A percentile compares a stretch with the other conserved stretches of the same genome.
These are phyloP conservation scores for Paecilomyces dactylethromorphus DNA, from an alignment of 2,329 filamentous ascomycete species.

Conservation along the genomic window DNA sequence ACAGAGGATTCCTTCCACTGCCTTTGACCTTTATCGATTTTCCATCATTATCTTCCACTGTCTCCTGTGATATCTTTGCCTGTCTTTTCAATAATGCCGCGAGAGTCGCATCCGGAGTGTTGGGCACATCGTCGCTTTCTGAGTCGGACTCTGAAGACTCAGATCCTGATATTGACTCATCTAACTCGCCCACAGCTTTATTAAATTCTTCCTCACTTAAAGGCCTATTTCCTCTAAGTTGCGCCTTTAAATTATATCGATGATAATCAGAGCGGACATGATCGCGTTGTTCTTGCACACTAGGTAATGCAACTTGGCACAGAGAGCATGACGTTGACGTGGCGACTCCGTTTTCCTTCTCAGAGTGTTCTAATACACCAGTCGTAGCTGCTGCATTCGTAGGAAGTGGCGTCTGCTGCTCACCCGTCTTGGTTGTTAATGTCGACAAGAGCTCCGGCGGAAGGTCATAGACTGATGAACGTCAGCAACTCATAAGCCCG, in stretches of 20 bases:
- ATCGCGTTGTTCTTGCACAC: slow-evolving; percentile 71
- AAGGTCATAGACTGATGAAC: slow-evolving; percentile 67
- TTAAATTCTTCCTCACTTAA: slow-evolving; percentile 82
- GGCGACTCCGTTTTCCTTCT: slow-evolving; percentile 36
- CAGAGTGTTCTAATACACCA: slow-evolving; percentile 23
- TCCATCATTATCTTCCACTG: slow-evolving; percentile 40
- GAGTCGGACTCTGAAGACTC: slow-evolving; percentile 66
- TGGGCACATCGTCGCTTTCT: slow-evolving; percentile 47
- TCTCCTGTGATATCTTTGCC: slow-evolving; percentile 19
- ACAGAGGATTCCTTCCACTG: slow-evolving; percentile 63
- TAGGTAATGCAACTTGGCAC: slow-evolving; percentile 66
- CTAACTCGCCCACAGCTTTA: slow-evolving; percentile 73
- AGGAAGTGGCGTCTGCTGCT: slow-evolving; percentile 18
- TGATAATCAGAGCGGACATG: slow-evolving; percentile 90
- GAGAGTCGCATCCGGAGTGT: slow-evolving; percentile 48
- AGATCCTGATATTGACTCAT: slow-evolving; percentile 82
- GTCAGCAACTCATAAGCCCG: slow-evolving; percentile 8
- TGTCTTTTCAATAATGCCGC: slow-evolving; percentile 50
- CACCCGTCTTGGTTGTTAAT: slow-evolving; percentile 53
- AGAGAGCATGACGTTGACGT: slow-evolving; percentile 70
- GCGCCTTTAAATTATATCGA: slow-evolving; percentile 90
- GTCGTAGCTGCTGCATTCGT: slow-evolving; percentile 14
- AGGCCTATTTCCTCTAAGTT: slow-evolving; percentile 63
- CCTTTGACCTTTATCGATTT: slow-evolving; percentile 44
- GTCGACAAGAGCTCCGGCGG: slow-evolving; percentile 66